Evolutionary conservation across 192 early-diverging fungal species (phyloP).

Genomic region (Mortierella alpina): DNA sequence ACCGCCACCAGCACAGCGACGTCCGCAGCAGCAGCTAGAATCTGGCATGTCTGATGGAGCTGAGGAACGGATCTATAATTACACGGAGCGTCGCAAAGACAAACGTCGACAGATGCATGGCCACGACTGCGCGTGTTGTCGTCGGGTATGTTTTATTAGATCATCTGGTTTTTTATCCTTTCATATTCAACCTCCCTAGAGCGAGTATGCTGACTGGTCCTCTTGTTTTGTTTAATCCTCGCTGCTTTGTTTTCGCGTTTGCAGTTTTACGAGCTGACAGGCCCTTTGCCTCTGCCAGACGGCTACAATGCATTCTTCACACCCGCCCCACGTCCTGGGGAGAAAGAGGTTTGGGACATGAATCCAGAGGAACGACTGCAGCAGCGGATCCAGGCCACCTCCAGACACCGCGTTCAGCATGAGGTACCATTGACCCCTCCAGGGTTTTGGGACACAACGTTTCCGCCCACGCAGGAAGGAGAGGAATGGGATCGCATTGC

Average conservation of each 20-base stretch:
- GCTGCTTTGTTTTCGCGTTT: neutral
- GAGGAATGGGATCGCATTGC: slow-evolving; percentile 40
- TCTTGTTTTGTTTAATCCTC: neutral
- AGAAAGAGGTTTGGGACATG: slow-evolving; percentile 43
- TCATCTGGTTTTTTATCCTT: slow-evolving; percentile 2
- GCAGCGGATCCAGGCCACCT: slow-evolving; percentile 36
- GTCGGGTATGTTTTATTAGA: slow-evolving; percentile 8
- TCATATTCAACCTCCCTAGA: no score
- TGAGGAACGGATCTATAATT: slow-evolving; percentile 34
- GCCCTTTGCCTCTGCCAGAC: slow-evolving; percentile 40
- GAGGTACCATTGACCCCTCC: slow-evolving; percentile 33
- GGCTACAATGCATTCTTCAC: slow-evolving; percentile 46
- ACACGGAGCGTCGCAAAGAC: slow-evolving; percentile 35
- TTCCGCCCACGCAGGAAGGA: slow-evolving; percentile 36
- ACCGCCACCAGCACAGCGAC: neutral
- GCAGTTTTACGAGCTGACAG: slow-evolving; percentile 46
- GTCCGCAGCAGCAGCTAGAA: neutral
- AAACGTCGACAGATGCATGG: slow-evolving; percentile 48
- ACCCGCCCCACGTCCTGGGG: slow-evolving; percentile 37
- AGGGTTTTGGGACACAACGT: slow-evolving; percentile 44
- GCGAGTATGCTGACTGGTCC: neutral
- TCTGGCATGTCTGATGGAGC: neutral
- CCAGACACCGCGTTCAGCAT: slow-evolving; percentile 43
- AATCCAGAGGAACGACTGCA: slow-evolving; percentile 25
- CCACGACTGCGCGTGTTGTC: slow-evolving; percentile 45